Percentiles rank a stretch among this genome's conserved stretches.
Conservation (phyloP, 305 asterid species). For the Fraxinus paxiana region DNA sequence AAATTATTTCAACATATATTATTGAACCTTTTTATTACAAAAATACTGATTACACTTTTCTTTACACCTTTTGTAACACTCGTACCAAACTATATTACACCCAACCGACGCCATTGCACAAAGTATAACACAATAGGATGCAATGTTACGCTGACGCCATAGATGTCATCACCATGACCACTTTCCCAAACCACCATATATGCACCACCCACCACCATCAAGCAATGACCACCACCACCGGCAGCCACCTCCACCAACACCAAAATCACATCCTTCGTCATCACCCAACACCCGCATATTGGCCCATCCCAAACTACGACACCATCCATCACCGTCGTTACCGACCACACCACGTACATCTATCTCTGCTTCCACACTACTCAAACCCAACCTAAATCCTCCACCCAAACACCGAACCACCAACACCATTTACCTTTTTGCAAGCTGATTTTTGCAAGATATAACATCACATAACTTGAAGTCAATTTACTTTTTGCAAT, state of each 20-base stretch:
- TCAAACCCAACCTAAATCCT: no score
- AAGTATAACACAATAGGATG: background rate
- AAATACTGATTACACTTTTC: background rate
- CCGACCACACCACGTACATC: background rate
- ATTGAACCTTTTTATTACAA: no score
- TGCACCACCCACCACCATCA: background rate
- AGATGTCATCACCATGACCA: background rate
- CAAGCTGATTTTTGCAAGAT: background rate
- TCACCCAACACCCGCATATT: background rate
- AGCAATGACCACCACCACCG: no score
- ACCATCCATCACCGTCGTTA: background rate
- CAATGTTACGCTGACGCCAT: background rate
- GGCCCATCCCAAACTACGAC: background rate
- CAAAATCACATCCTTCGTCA: background rate
- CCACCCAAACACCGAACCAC: background rate
- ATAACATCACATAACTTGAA: background rate
- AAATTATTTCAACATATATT: no score
- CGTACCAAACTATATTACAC: background rate
- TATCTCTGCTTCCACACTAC: background rate
- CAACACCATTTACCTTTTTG: background rate
- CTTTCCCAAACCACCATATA: background rate
- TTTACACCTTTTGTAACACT: background rate
- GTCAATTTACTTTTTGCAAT: background rate
- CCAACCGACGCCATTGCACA: background rate
- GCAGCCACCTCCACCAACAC: background rate